Conservation (phyloP, 1,284 basidiomycete genomes). For the Psilocybe mexicana region DNA sequence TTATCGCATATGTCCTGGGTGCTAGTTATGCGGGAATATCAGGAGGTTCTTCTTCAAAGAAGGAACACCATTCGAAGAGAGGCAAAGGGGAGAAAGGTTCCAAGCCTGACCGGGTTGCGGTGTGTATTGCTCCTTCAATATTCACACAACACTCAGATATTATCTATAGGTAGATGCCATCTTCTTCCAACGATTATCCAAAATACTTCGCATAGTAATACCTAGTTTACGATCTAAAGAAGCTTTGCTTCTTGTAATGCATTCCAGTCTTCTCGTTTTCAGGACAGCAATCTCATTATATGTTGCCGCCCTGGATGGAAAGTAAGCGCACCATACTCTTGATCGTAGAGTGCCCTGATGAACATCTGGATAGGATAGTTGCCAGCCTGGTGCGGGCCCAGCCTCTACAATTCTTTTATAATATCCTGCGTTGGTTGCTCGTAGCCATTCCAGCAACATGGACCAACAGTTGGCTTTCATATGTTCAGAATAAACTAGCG, state of each 20-base stretch:
- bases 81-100: slow-evolving; percentile 28
- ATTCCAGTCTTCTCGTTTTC: slow-evolving; percentile 86
- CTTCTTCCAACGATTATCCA: slow-evolving; percentile 82
- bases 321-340: slow-evolving; percentile 49
- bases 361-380: slow-evolving; percentile 68
- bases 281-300: slow-evolving; percentile 93
- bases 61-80: slow-evolving; percentile 39
- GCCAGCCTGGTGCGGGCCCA: slow-evolving; percentile 92
- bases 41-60: slow-evolving; percentile 39
- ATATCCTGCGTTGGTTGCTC: slow-evolving; percentile 88
- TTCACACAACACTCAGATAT: slow-evolving; percentile 3
- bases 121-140: slow-evolving; percentile 34
- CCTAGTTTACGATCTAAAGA: slow-evolving; percentile 86
- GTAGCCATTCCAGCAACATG: slow-evolving; percentile 96
- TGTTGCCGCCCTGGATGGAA: slow-evolving; percentile 92
- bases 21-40: slow-evolving; percentile 58
- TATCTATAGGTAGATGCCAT: slow-evolving; percentile 77
- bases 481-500: slow-evolving; percentile 91
- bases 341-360: slow-evolving; percentile 3
- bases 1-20: slow-evolving; percentile 63
- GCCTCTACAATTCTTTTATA: slow-evolving; percentile 77
- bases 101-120: slow-evolving; percentile 63
- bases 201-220: slow-evolving; percentile 86
- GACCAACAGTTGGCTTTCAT: slow-evolving; percentile 95
- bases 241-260: slow-evolving; percentile 83